Base-by-base conservation (phyloP, 345 rosid genomes). In the Arabis hirsuta region DNA sequence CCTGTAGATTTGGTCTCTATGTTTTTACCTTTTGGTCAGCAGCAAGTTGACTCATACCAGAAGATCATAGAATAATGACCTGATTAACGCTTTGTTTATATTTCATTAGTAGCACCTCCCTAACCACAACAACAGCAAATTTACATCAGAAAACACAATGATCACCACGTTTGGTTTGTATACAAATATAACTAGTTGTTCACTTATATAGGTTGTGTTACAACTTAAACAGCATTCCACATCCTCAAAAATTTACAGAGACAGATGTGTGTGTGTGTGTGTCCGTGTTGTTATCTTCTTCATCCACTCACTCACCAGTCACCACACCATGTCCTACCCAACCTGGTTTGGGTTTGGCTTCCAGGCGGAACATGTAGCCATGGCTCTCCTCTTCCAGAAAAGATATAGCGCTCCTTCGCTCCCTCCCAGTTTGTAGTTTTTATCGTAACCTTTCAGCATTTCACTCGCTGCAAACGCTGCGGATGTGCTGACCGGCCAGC, bases 291-390 rank as follows among this genome's bases (percentile, higher is more conserved):
- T 39, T 6, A 7, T 53, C 11, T 54, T 67, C 56, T 75, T 62
- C 50, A 52, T 67, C 79, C 73, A 55, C 71, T 62, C 65, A 48
- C 32, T 14, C 22, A 73, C 65, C 36, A 6, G 38, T 34, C 38
- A 51, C 36, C 16, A 34, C 45, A 46, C 32, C 31, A 51, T 62
- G 13, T n/a, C 58, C 41, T 76, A 63, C 54, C 7, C 64, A 20
- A 48, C 56, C 27, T 64, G 76, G 54, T 65, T 76, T 71, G 62
- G 46, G 56, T 73, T 74, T 84, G 86, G 88, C 73, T 82, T 79
- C 97, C 97, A 88, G 4, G 90, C 86, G 0, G 95, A 88, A 73
- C 80, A 81, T 22, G 92, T 87, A 20, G 86, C 82, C 97, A 90
- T 88, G 2, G 80, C 72, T 76, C 90, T 88, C 60, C 82, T 83